These are phyloP conservation scores for Lachnellula subtilissima DNA, from an alignment of 2,329 filamentous ascomycete genomes.

Conservation along the genomic window DNA sequence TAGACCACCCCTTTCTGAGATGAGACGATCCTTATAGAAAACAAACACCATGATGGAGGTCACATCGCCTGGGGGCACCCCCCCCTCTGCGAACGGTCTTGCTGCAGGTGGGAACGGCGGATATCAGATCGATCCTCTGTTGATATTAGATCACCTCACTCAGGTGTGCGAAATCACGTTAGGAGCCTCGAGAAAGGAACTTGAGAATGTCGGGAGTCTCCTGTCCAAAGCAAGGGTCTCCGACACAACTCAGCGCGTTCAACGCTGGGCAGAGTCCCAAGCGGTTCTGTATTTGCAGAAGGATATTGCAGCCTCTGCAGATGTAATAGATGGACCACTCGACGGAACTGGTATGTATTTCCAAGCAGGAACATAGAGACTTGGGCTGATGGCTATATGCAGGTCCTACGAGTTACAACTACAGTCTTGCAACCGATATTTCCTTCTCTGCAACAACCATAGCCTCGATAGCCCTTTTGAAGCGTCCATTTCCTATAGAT, in stretches of 20 bases:
- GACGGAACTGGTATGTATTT: slow-evolving; percentile 35
- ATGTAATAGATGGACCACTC: slow-evolving; percentile 24
- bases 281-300: slow-evolving; percentile 89
- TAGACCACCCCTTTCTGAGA: slow-evolving; percentile 14
- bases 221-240: slow-evolving; percentile 65
- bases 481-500: slow-evolving; percentile 84
- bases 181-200: slow-evolving; percentile 70
- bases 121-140: slow-evolving; percentile 60
- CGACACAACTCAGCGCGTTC: slow-evolving; percentile 84
- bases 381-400: slow-evolving; percentile 30
- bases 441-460: slow-evolving; percentile 74
- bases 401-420: slow-evolving; percentile 59
- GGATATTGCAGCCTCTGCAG: slow-evolving; percentile 50
- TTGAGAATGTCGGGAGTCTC: slow-evolving; percentile 77
- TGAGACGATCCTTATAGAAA: slow-evolving; percentile 20
- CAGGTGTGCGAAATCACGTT: slow-evolving; percentile 68
- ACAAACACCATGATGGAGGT: slow-evolving; percentile 30
- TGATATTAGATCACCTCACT: slow-evolving; percentile 67
- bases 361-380: slow-evolving; percentile 5
- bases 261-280: slow-evolving; percentile 85
- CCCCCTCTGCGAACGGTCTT: slow-evolving; percentile 27
- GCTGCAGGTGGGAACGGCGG: slow-evolving; percentile 25
- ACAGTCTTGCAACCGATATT: slow-evolving; percentile 77
- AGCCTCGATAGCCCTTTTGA: slow-evolving; percentile 83
- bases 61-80: slow-evolving; percentile 19